Evolutionary conservation across 345 rosid species (phyloP).

Genomic region (Eucalyptus fibrosa): DNA sequence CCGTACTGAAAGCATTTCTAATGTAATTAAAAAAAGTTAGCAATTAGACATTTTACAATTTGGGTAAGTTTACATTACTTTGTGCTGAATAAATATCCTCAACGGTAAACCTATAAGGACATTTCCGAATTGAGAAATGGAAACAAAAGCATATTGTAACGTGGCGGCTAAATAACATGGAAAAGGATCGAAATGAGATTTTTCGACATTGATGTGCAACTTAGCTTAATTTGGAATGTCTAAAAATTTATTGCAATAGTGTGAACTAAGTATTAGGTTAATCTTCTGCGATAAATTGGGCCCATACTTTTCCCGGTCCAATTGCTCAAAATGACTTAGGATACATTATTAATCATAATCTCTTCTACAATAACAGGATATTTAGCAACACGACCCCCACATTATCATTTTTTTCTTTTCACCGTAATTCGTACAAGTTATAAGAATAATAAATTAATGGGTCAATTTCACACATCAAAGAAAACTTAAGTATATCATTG

Average conservation of each 20-base stretch:
- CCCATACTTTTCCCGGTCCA: too few relatives aligned
- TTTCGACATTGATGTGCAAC: too few relatives aligned
- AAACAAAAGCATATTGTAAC: not conserved
- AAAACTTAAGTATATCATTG: not conserved
- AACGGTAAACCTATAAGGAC: rapidly evolving
- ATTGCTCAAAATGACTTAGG: not conserved
- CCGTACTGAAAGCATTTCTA: rapidly evolving
- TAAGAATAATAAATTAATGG: too few relatives aligned
- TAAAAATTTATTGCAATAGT: too few relatives aligned
- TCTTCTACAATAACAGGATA: not conserved
- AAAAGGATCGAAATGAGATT: too few relatives aligned
- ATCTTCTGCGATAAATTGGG: not conserved
- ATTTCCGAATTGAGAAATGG: not conserved
- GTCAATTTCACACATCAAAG: too few relatives aligned
- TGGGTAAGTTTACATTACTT: not conserved
- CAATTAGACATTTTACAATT: not conserved
- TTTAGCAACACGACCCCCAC: not conserved
- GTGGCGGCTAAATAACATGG: too few relatives aligned
- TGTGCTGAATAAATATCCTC: not conserved
- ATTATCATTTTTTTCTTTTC: too few relatives aligned
- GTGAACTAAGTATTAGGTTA: too few relatives aligned
- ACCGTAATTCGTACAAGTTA: not conserved
- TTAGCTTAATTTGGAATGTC: not conserved
- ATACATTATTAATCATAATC: not conserved
- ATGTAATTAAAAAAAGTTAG: not conserved